Evolutionary conservation across 2,329 filamentous ascomycete genomes (phyloP).

Genomic region (Neofusicoccum ribis): DNA sequence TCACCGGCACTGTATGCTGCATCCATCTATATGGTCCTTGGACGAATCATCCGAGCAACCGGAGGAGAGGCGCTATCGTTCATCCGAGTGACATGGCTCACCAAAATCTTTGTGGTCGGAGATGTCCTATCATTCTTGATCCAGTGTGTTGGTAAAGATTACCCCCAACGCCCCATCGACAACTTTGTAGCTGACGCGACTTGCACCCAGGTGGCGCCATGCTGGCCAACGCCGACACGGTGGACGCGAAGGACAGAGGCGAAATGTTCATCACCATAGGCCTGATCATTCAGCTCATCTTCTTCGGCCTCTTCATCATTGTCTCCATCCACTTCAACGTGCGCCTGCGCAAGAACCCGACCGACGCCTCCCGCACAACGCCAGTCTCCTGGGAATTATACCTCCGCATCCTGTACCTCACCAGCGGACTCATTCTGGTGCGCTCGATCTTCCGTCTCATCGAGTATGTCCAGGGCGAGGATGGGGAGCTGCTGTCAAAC

Average conservation of each 20-base stretch:
- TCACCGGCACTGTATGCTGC: conserved; percentile 51
- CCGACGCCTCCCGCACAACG: background rate
- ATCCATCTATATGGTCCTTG: conserved; percentile 46
- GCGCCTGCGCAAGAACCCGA: conserved; percentile 25
- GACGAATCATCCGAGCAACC: conserved; percentile 40
- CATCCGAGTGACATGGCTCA: conserved; percentile 38
- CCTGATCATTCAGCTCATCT: conserved; percentile 51
- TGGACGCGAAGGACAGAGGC: conserved; percentile 26
- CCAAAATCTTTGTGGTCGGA: conserved; percentile 43
- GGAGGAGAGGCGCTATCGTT: conserved; percentile 36
- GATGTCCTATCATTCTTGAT: conserved; percentile 45
- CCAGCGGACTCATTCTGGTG: conserved; percentile 50
- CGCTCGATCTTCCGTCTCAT: conserved; percentile 50
- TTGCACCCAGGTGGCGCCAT: background rate
- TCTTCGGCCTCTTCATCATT: conserved; percentile 53
- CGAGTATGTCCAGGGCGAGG: conserved; percentile 49
- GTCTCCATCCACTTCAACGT: conserved; percentile 31
- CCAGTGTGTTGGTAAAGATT: conserved; percentile 28
- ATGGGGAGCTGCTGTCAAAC: conserved; percentile 45
- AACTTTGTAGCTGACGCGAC: background rate
- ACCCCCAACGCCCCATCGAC: no score
- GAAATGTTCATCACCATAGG: conserved; percentile 50
- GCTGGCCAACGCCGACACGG: background rate
- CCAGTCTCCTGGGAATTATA: conserved; percentile 30
- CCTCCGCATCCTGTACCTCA: conserved; percentile 46